A percentile compares a stretch with the other conserved stretches of the same genome.
Conservation (phyloP, 139 green algal genomes). For the Chlorella vulgaris region DNA sequence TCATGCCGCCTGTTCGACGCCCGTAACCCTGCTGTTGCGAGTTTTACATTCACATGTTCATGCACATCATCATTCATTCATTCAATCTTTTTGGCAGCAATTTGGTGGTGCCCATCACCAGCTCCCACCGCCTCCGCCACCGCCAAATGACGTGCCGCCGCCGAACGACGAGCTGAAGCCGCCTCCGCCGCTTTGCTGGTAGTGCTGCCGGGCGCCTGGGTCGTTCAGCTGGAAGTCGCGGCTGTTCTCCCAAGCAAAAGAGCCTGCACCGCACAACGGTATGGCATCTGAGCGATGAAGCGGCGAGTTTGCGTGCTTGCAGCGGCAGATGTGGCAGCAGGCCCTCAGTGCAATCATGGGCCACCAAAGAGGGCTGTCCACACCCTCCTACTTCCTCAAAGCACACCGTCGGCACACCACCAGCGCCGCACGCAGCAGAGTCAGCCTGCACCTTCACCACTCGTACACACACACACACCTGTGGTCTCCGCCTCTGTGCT, state of each 20-base stretch:
- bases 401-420: no score
- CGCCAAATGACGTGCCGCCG: slow-evolving; percentile 45
- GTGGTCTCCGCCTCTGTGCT: slow-evolving; percentile 36
- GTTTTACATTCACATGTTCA: not conserved
- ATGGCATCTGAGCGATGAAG: no score
- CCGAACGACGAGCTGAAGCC: slow-evolving; percentile 41
- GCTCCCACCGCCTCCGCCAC: slow-evolving; percentile 50
- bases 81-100: no score
- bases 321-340: no score
- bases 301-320: no score
- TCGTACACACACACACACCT: not conserved
- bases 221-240: slow-evolving; percentile 57
- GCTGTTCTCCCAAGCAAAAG: slow-evolving; percentile 35
- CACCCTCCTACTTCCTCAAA: no score
- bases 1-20: no score
- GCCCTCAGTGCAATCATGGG: no score
- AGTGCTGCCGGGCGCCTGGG: slow-evolving; percentile 34
- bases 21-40: no score
- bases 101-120: no score
- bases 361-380: no score
- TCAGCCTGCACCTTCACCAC: not conserved
- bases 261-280: not conserved
- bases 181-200: slow-evolving; percentile 27
- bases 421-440: no score
- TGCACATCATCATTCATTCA: not conserved